A percentile compares a stretch with the other conserved stretches of the same genome.
Conservation (phyloP, 805 yeast genomes). For the Cyberlindnera suaveolens region DNA sequence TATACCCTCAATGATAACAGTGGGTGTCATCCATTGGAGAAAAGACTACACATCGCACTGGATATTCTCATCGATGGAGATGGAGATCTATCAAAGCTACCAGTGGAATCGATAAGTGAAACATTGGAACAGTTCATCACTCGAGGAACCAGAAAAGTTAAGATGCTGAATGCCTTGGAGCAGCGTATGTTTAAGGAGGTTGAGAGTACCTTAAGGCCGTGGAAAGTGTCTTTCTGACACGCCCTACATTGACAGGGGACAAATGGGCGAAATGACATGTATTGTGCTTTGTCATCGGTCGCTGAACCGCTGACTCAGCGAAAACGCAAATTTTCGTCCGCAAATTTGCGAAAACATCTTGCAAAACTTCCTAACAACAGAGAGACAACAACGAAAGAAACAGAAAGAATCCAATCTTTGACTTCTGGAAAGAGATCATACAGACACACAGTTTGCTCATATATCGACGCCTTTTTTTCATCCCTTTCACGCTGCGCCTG, state of each 20-base stretch:
- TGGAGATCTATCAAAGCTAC: neutral
- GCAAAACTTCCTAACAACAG: no score
- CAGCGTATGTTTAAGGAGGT: slow-evolving; percentile 5
- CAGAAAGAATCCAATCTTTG: no score
- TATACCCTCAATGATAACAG: slow-evolving; percentile 3
- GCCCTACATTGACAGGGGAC: neutral
- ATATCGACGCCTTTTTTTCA: no score
- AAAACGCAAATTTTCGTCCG: no score
- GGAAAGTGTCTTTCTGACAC: slow-evolving; percentile 15
- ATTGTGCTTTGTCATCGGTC: no score
- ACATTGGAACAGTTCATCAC: slow-evolving; percentile 3
- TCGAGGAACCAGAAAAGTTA: slow-evolving; percentile 4
- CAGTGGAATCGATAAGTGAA: neutral
- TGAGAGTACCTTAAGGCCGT: neutral
- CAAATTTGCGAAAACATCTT: no score
- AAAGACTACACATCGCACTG: slow-evolving; percentile 5
- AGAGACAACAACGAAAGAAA: no score
- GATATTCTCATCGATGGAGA: slow-evolving; percentile 3
- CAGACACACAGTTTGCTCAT: no score
- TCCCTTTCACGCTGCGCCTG: no score
- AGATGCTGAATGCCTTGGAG: slow-evolving; percentile 8
- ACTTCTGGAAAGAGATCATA: no score
- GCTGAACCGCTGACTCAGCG: no score
- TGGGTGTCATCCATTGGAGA: slow-evolving; percentile 1
- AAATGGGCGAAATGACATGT: neutral